Evolutionary conservation across 805 yeast species (phyloP).

Genomic region (Maudiozyma saulgeensis): DNA sequence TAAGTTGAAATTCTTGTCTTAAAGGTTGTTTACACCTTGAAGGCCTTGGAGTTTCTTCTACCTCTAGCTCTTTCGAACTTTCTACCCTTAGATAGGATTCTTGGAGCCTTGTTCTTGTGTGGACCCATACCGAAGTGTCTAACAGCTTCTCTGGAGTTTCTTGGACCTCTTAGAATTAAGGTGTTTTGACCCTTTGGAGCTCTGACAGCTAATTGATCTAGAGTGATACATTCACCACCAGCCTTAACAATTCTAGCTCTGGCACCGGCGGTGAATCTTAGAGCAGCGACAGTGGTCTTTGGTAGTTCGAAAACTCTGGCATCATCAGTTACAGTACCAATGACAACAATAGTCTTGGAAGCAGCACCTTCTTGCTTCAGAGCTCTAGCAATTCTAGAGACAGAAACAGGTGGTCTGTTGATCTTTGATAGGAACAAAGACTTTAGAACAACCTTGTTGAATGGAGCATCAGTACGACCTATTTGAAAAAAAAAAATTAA

Average conservation of each 20-base stretch:
- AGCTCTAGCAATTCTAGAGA: conserved; percentile 82
- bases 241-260: conserved; percentile 93
- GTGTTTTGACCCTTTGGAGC: conserved; percentile 99
- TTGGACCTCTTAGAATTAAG: conserved; percentile 95
- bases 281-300: conserved; percentile 96
- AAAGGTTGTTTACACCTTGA: conserved; percentile 78
- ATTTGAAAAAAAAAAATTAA: conserved; percentile 10
- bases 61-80: conserved; percentile 99
- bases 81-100: conserved; percentile 94
- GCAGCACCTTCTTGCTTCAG: conserved; percentile 75
- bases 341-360: conserved; percentile 90
- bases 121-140: conserved; percentile 99
- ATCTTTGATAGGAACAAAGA: conserved; percentile 94
- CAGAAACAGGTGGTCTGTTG: conserved; percentile 99
- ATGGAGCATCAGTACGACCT: conserved; percentile 98
- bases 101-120: conserved; percentile 99
- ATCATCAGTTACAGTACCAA: conserved; percentile 99
- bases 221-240: conserved; percentile 99
- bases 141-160: conserved; percentile 98
- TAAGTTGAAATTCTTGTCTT: not conserved
- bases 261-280: conserved; percentile 98
- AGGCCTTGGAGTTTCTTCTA: conserved; percentile 98
- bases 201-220: conserved; percentile 97
- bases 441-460: conserved; percentile 94
- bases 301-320: conserved; percentile 89